Evolutionary conservation across 192 early-diverging fungal species (phyloP), one percentile per base, ranked within the genome.

Genomic region (Irineochytrium annulatum): DNA sequence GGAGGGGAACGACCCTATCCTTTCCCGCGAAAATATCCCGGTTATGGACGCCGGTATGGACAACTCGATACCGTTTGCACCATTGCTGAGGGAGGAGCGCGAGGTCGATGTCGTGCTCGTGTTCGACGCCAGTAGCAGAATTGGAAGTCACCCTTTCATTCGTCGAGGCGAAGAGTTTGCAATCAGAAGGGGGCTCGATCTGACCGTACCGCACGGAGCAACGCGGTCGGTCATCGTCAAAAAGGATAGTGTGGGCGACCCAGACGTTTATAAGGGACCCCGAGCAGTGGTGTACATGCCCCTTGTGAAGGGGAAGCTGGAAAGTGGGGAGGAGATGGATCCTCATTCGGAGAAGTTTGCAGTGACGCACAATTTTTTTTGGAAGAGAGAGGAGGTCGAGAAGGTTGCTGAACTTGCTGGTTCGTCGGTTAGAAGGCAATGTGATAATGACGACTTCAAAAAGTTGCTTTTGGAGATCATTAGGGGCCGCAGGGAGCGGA

Each of bases 41-140:
- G 35, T 59, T 28, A 55, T 34, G 2, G 35, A 68, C 2, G 19
- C 67, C 31, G 20, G 22, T 51, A 70, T 74, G 67, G 72, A 74
- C 63, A 74, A 74, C 63, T 62, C 54, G 29, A 57, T 74, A n/a
- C 72, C 72, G 1, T 70, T 74, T 57, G 56, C 60, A 11, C 72
- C 72, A 24, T 60, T 74, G 34, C 60, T 74, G 17, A 45, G 57
- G 11, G 43, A 43, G 2, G 53, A 58, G n/a, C 46, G 72, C 1
- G 20, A 65, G 3, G 57, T 69, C 0, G 72, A 74, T 43, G 44
- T 74, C 57, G 29, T 74, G 2, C 60, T 74, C n/a, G 63, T 60
- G 17, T 28, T 68, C 32, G 68, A 74, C 51, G 62, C 61, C 0
- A 51, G 39, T 20, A 59, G 33, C 20, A 68, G 66, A 20, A 60